Evolutionary conservation across 805 yeast species (phyloP).

Genomic region (Candida palmyrensis): DNA sequence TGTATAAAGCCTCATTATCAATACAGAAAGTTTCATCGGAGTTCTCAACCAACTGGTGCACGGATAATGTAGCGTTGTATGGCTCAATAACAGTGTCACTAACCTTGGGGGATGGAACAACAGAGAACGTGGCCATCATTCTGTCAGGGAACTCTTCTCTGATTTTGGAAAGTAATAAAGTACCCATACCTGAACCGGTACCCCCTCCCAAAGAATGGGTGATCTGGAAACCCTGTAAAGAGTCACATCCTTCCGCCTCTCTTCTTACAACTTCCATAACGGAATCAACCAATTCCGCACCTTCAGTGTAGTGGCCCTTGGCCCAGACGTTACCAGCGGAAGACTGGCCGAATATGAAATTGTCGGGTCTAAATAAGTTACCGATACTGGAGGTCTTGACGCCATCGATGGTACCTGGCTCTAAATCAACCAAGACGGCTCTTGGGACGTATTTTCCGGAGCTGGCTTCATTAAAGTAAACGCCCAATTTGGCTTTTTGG

Average conservation of each 20-base stretch:
- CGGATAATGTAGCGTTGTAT: conserved; percentile 85
- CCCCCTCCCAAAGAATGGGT: conserved; percentile 63
- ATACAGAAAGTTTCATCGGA: conserved; percentile 93
- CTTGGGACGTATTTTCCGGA: conserved; percentile 91
- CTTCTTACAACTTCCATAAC: conserved; percentile 88
- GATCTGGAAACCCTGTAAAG: conserved; percentile 92
- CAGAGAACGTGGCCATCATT: conserved; percentile 94
- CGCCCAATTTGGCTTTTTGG: conserved; percentile 58
- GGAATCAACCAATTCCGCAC: conserved; percentile 88
- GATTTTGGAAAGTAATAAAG: conserved; percentile 75
- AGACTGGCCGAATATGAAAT: conserved; percentile 81
- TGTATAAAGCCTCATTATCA: conserved; percentile 90
- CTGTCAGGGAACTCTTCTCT: conserved; percentile 93
- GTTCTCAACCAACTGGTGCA: conserved; percentile 86
- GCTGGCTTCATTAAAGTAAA: conserved; percentile 83
- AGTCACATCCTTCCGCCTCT: conserved; percentile 90
- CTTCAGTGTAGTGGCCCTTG: conserved; percentile 94
- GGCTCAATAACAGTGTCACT: conserved; percentile 95
- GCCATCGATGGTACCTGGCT: conserved; percentile 89
- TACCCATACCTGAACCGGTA: conserved; percentile 97
- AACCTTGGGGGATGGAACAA: conserved; percentile 85
- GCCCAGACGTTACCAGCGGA: conserved; percentile 98
- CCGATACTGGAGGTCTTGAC: conserved; percentile 80
- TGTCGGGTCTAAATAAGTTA: conserved; percentile 86
- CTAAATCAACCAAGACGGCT: conserved; percentile 87